Conservation (phyloP, 1,284 basidiomycete species). For the Apiotrichum sp. region DNA sequence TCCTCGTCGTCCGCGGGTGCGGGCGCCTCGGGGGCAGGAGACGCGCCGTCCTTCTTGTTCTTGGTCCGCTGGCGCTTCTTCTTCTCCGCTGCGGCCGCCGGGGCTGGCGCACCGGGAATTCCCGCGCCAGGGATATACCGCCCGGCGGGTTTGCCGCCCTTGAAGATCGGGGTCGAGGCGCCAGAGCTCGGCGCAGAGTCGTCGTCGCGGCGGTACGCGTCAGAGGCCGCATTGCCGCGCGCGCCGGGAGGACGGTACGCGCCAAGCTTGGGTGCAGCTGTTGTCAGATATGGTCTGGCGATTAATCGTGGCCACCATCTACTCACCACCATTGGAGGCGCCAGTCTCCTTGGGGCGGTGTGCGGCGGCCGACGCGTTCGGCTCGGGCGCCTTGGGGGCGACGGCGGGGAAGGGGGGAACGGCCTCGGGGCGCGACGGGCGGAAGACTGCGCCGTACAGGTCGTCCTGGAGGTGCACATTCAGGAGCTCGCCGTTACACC, state of each 20-base stretch:
- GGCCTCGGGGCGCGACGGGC: conserved; percentile 62
- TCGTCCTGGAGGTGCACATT: conserved; percentile 78
- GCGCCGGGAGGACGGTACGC: conserved; percentile 89
- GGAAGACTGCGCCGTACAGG: conserved; percentile 77
- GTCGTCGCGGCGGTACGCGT: conserved; percentile 83
- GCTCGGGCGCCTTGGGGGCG: conserved; percentile 68
- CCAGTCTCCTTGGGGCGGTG: conserved; percentile 32
- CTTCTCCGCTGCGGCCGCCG: conserved; percentile 47
- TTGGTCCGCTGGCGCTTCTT: conserved; percentile 57
- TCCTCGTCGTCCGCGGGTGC: conserved; percentile 56
- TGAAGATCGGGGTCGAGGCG: conserved; percentile 54
- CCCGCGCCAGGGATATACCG: conserved; percentile 66
- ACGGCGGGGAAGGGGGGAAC: conserved; percentile 65
- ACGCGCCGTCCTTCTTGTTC: conserved; percentile 50
- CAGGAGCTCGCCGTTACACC: conserved; percentile 80
- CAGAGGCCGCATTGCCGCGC: conserved; percentile 73
- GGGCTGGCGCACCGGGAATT: conserved; percentile 26
- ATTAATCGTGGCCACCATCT: too few relatives aligned
- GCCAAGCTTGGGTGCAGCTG: conserved; percentile 59
- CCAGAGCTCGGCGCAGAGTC: conserved; percentile 52
- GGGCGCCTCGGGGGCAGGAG: conserved; percentile 13
- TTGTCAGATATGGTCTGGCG: background rate
- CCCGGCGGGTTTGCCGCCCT: conserved; percentile 51
- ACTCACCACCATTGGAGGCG: conserved; percentile 12
- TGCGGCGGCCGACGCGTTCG: conserved; percentile 57